Percentiles rank a stretch among this genome's conserved stretches.
Conservation (phyloP, 345 rosid species). For the Hibiscus trionum region DNA sequence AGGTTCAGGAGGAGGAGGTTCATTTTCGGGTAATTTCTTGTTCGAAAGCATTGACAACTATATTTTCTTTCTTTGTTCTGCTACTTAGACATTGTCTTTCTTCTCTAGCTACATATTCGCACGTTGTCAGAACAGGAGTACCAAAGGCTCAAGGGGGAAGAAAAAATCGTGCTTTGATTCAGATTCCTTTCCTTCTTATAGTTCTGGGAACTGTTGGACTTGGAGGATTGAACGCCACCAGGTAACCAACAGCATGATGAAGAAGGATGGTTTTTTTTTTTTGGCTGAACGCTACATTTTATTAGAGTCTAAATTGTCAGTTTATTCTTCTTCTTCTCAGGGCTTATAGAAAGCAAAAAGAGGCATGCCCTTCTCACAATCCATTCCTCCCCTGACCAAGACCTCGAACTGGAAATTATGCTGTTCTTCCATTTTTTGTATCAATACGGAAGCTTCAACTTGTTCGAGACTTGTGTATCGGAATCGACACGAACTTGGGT, state of each 20-base stretch:
- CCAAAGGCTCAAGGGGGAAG: conserved; percentile 43
- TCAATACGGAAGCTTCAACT: background rate
- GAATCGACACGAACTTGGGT: background rate
- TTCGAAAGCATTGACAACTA: background rate
- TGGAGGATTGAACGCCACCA: conserved; percentile 61
- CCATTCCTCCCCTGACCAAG: conserved; percentile 73
- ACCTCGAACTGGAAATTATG: background rate
- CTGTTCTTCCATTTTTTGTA: background rate
- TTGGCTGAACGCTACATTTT: background rate
- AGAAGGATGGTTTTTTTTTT: background rate
- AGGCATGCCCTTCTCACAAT: conserved; percentile 49
- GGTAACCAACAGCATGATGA: conserved; percentile 28
- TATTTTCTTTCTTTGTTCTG: background rate
- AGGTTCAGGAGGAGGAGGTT: conserved; percentile 39
- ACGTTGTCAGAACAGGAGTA: conserved; percentile 66
- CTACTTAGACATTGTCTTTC: conserved; percentile 3
- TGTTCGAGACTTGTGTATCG: background rate
- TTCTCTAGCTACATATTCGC: conserved; percentile 36
- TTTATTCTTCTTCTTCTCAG: conserved; percentile 29
- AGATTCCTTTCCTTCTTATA: conserved; percentile 60
- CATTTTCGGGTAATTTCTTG: conserved; percentile 33
- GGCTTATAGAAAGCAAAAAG: conserved; percentile 73
- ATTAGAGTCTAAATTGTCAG: background rate
- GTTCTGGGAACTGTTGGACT: conserved; percentile 69
- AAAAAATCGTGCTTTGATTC: conserved; percentile 45